Evolutionary conservation across 1,139 yeast genomes (phyloP), one percentile per base, ranked within the genome.

Genomic region (Geotrichum klebahnii): DNA sequence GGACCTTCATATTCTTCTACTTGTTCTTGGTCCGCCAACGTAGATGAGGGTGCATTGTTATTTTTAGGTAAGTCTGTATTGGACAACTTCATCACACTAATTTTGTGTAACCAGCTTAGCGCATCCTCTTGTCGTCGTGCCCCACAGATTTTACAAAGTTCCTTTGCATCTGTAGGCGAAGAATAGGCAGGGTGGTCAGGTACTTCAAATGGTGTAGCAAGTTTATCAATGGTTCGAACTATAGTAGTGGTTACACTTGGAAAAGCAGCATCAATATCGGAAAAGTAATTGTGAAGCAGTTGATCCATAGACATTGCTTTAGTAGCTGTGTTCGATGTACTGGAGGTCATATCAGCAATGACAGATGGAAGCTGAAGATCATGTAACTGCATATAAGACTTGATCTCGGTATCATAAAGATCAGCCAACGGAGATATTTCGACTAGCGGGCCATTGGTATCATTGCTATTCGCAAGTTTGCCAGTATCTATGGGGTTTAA

Each of bases 221-320:
- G 69, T 65, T 92, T 90, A 47, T 82, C 82, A 9, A 95, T 96
- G 0, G 96, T 90, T 56, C 87, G 82, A 10, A 89, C 90, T 17
- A 92, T 97, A 0, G 98, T 90, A 0, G 97, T 84, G 2, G 94
- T 92, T 3, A 94, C 88, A 47, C 95, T 88, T 0, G 96, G 88
- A 61, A 89, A 90, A 5, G 85, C 95, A 8, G 78, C 75, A 61
- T 89, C 96, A 32, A 90, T 79, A 38, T 76, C 76, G 33, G 72
- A 75, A 61, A 89, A 88, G 65, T 92, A 92, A 50, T 82, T 78
- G 36, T 80, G 72, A 1, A 90, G 82, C 45, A 92, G 73, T 60
- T 87, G 95, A 59, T 86, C 81, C 28, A 92, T 82, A 1, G 96
- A 85, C 75, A 84, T 80, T 57, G 81, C 78, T 64, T 81, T 85